Base-by-base conservation (phyloP, 345 rosid genomes). In the Geranium brycei region DNA sequence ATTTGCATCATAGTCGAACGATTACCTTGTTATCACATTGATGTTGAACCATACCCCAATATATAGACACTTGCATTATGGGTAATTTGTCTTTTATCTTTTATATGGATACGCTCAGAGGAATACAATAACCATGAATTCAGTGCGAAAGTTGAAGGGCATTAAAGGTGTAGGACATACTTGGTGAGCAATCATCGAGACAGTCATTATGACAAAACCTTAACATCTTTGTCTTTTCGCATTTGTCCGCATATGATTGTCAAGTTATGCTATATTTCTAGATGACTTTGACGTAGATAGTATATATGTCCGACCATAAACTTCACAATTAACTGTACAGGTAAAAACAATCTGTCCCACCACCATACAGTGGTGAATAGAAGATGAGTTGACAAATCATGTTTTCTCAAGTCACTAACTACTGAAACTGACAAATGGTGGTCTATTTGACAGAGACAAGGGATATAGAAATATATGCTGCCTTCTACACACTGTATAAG, bases 201-300 rank as follows among this genome's bases (percentile, higher is more conserved):
- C 57, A 68, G 83, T 71, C 83, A 81, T 81, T 60, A 83, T 87
- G 89, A 89, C 91, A 79, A 75, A 87, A 85, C 95, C 98, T 89
- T 89, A 84, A 91, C 41, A 76, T 84, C 28, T 35, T 87, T 89
- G 98, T 91, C 96, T 84, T 83, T 87, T 84, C 91, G 85, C 79
- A 68, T 85, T 81, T 7, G 96, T 87, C 91, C 77, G 69, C 73
- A 79, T 67, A 19, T 71, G 66, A 69, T 70, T 61, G 59, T 61
- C 40, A 68, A 53, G 1, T 64, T 35, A 77, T 47, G 28, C 28
- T 23, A 23, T 23, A 23, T 23, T 23, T 23, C 28, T 23, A 23
- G 28, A 23, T 23, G 28, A 23, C 28, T 23, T 23, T 23, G 28
- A 23, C 28, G 28, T 23, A 23, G 28, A 23, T 23, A 23, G 28